These are phyloP conservation scores for Kernera saxatilis DNA, from an alignment of 345 rosid genomes.

Conservation along the genomic window DNA sequence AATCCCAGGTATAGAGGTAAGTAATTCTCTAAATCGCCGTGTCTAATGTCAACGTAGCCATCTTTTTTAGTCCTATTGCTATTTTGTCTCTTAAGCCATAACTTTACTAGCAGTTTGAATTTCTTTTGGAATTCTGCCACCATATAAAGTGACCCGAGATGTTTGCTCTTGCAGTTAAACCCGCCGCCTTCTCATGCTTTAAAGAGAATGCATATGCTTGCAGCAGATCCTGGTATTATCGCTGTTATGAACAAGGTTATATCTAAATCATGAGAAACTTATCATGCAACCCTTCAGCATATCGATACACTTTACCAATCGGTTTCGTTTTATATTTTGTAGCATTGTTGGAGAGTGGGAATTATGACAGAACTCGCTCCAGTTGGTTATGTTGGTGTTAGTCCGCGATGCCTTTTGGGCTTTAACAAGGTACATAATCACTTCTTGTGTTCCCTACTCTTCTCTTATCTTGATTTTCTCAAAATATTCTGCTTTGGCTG, in stretches of 20 bases:
- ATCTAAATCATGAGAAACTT: neutral
- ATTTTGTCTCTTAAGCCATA: neutral
- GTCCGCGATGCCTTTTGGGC: constrained; percentile 83
- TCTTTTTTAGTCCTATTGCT: neutral
- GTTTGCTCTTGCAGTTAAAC: constrained; percentile 42
- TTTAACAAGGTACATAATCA: constrained; percentile 62
- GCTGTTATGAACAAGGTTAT: constrained; percentile 89
- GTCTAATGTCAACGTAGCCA: neutral
- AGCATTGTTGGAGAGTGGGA: constrained; percentile 89
- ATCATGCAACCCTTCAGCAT: neutral
- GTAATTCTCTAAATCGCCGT: constrained; percentile 14
- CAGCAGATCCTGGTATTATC: constrained; percentile 89
- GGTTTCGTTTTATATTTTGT: neutral
- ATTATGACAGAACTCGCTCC: constrained; percentile 98
- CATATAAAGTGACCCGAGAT: neutral
- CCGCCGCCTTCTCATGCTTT: constrained; percentile 89
- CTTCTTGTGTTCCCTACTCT: neutral
- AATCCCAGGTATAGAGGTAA: constrained; percentile 74
- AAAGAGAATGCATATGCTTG: constrained; percentile 93
- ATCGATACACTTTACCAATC: constrained; percentile 6
- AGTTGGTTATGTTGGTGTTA: constrained; percentile 92
- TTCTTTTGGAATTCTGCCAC: neutral
- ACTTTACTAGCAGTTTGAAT: neutral
- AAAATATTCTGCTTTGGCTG: neutral
- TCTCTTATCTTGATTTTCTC: neutral